Conservation (phyloP, 148 eudicot species). For the Salicornia ramosissima region DNA sequence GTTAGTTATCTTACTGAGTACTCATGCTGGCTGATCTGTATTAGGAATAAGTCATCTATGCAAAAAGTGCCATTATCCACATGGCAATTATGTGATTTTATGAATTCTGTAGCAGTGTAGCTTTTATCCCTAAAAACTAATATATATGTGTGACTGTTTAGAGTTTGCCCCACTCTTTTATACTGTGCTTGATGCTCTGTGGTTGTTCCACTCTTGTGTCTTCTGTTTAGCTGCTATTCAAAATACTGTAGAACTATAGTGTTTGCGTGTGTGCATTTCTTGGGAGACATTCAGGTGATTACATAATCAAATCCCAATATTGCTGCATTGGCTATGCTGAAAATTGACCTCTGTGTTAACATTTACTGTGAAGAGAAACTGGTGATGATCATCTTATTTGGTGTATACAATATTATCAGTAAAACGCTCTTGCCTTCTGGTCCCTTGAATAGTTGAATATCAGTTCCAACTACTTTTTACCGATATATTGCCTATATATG, state of each 20-base stretch:
- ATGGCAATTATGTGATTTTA: neutral
- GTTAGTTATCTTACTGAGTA: slow-evolving; percentile 30
- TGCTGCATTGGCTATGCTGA: too few relatives aligned
- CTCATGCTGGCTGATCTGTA: neutral
- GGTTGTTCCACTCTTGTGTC: neutral
- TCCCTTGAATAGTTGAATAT: neutral
- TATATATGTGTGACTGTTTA: neutral
- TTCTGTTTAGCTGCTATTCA: neutral
- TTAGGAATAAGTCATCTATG: slow-evolving; percentile 10
- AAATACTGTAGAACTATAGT: too few relatives aligned
- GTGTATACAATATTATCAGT: neutral
- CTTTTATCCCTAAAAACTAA: slow-evolving; percentile 3
- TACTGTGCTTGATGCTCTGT: neutral
- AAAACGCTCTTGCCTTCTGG: neutral
- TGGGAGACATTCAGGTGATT: too few relatives aligned
- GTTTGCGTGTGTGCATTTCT: too few relatives aligned
- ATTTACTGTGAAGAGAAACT: neutral
- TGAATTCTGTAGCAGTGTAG: neutral
- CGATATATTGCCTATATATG: neutral
- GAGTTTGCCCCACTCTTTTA: neutral
- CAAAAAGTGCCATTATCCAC: neutral
- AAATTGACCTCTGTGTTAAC: too few relatives aligned
- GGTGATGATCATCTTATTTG: neutral
- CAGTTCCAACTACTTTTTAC: neutral
- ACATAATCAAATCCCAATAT: too few relatives aligned